Percentiles rank a stretch among this genome's conserved stretches.
phyloP scores from a whole-genome alignment of 2,329 filamentous ascomycete species.

The Gliomastix tumulicola region DNA sequence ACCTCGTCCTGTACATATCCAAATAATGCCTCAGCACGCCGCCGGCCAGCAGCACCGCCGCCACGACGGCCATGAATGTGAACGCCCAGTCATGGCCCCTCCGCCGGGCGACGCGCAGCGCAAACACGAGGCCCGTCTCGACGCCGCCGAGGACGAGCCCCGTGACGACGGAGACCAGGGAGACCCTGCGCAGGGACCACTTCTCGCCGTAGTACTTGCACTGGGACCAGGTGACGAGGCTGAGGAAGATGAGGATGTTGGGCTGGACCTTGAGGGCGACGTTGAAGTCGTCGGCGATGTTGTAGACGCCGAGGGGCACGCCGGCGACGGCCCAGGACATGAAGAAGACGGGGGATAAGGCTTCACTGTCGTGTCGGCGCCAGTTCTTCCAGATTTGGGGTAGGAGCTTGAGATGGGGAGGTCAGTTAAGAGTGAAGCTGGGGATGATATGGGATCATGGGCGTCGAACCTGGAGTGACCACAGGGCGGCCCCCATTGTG shows the following conservation, averaged over 20 bases:
- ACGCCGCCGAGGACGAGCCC: conserved; percentile 50
- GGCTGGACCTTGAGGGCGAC: conserved; percentile 21
- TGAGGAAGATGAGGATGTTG: conserved; percentile 20
- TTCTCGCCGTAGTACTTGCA: conserved; percentile 17
- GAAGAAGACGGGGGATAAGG: conserved; percentile 7
- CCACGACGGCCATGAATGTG: conserved; percentile 59
- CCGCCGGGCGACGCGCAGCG: conserved; percentile 35
- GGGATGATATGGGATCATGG: not conserved
- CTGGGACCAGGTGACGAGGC: conserved; percentile 20
- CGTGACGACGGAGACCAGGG: conserved; percentile 36
- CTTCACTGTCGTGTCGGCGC: conserved; percentile 7
- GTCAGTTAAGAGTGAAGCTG: not conserved
- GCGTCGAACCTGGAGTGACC: conserved; percentile 8
- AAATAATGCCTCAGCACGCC: conserved; percentile 64
- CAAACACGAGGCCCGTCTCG: conserved; percentile 53
- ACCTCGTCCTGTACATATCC: conserved; percentile 60
- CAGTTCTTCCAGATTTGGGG: conserved; percentile 11
- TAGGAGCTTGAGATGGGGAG: conserved; percentile 5
- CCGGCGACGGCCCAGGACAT: conserved; percentile 11
- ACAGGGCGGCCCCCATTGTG: conserved; percentile 9
- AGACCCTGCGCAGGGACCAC: conserved; percentile 4
- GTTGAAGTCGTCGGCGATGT: conserved; percentile 19
- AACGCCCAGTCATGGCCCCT: conserved; percentile 50
- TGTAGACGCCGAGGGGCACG: conserved; percentile 14
- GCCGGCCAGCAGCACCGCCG: conserved; percentile 54